Base-by-base conservation (phyloP, 495 filamentous ascomycete species). In the Neurospora tetrasperma region DNA sequence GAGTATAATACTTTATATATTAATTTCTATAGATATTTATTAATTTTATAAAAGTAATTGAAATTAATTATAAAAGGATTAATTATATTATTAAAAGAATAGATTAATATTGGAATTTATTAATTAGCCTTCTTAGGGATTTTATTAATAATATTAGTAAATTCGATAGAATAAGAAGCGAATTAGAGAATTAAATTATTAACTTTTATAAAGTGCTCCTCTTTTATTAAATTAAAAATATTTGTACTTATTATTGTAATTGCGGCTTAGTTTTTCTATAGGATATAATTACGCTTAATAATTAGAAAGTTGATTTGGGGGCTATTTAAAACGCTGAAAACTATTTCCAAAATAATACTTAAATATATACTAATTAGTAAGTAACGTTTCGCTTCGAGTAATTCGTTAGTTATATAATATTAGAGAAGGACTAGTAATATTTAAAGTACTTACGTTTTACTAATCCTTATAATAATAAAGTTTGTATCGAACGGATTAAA, bases 341-440 rank as follows among this genome's bases (percentile, higher is more conserved):
- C 2, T 18, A 14, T 5, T 43, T 43, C 42, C 14, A 2, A 16
- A 2, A 16, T 4, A 5, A 43, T 5, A 0, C 5, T 14, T 5
- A 43, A 2, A 43, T 5, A 43, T 43, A 43, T 14, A 71, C 73
- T 46, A 2, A 38, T 75, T 54, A 82, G 84, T 71, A 84, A 83
- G 74, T 69, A 31, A 10, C 79, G 78, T 43, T 14, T 43, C 4
- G 3, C 18, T 1, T 43, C 0, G 0, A 43, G 0, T 5, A 43
- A 14, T 14, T 43, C 42, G 42, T 43, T 43, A 43, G 38, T 6
- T 38, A 38, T 38, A 38, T 6, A 38, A 39, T 39, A 7, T 39
- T 7, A 39, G 38, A 39, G 38, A 39, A 39, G 38, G 38, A 39
- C 38, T 7, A 39, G 38, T 7, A 39, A 39, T 39, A 7, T 7